Evolutionary conservation across 106 monocot genomes (phyloP).

Genomic region (Iris macrosiphon): DNA sequence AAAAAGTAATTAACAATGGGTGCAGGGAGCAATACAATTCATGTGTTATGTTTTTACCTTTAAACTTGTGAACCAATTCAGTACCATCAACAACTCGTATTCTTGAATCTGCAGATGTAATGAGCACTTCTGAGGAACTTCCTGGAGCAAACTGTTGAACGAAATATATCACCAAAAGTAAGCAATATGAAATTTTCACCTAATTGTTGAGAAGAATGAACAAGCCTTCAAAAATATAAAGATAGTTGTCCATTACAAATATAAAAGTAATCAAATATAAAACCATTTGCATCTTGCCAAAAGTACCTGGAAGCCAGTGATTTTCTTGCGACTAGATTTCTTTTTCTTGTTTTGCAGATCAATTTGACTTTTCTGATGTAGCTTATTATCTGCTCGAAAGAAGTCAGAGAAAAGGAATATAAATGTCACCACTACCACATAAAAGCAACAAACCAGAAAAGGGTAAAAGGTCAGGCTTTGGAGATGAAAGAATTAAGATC

Average conservation of each 20-base stretch:
- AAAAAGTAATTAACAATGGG: too few species aligned
- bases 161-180: constrained; percentile 7
- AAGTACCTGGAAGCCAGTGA: constrained; percentile 84
- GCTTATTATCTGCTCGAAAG: constrained; percentile 57
- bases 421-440: too few species aligned
- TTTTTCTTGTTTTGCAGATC: constrained; percentile 78
- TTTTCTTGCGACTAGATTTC: constrained; percentile 65
- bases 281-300: background rate
- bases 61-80: constrained; percentile 85
- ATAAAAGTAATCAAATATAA: background rate
- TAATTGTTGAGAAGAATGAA: too few species aligned
- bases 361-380: constrained; percentile 54
- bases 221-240: background rate
- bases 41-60: constrained; percentile 75
- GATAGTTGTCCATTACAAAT: background rate
- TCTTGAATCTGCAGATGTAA: constrained; percentile 93
- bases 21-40: too few species aligned
- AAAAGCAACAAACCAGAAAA: too few species aligned
- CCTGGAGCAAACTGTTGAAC: constrained; percentile 77
- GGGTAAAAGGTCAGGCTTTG: too few species aligned
- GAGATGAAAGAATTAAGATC: too few species aligned
- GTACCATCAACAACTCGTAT: constrained; percentile 77
- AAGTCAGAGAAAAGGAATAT: background rate
- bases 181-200: background rate
- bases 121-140: constrained; percentile 65